These are phyloP conservation scores for Theobroma cacao DNA, from an alignment of 345 rosid species.

Conservation along the genomic window DNA sequence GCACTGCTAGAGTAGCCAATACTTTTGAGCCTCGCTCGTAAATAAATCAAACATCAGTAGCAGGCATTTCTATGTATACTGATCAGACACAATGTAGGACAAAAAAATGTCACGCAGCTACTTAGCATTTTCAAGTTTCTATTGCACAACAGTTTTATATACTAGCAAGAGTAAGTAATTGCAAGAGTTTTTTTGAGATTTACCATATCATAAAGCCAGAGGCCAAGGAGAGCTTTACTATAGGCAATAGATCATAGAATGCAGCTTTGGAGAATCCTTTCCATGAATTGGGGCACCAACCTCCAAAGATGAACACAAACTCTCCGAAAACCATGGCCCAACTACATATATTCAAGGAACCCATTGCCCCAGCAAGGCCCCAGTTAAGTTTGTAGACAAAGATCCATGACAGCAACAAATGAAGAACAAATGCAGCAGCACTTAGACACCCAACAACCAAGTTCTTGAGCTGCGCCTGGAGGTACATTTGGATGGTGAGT, in stretches of 20 bases:
- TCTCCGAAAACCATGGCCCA: constrained; percentile 5
- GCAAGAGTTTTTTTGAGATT: background rate
- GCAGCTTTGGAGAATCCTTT: constrained; percentile 22
- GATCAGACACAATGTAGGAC: too few species aligned
- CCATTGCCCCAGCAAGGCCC: constrained; percentile 23
- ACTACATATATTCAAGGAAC: constrained; percentile 9
- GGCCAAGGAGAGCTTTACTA: constrained; percentile 9
- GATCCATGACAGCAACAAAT: background rate
- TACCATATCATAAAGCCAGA: constrained; percentile 21
- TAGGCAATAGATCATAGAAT: background rate
- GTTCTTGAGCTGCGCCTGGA: constrained; percentile 16
- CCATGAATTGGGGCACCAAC: constrained; percentile 28
- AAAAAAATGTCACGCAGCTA: too few species aligned
- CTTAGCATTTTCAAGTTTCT: too few species aligned
- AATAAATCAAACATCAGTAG: too few species aligned
- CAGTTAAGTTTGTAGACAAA: constrained; percentile 4
- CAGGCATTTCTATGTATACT: too few species aligned
- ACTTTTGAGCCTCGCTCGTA: too few species aligned
- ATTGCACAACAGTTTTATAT: background rate
- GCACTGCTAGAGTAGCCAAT: too few species aligned
- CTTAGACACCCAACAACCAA: constrained; percentile 6
- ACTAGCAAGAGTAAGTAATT: too few species aligned
- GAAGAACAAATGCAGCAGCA: background rate
- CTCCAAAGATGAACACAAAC: constrained; percentile 15
- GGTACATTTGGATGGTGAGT: constrained; percentile 10